A percentile compares a stretch with the other conserved stretches of the same genome.
These are phyloP conservation scores for Leishmania gerbilli DNA, from an alignment of 208 protist genomes.

Conservation along the genomic window DNA sequence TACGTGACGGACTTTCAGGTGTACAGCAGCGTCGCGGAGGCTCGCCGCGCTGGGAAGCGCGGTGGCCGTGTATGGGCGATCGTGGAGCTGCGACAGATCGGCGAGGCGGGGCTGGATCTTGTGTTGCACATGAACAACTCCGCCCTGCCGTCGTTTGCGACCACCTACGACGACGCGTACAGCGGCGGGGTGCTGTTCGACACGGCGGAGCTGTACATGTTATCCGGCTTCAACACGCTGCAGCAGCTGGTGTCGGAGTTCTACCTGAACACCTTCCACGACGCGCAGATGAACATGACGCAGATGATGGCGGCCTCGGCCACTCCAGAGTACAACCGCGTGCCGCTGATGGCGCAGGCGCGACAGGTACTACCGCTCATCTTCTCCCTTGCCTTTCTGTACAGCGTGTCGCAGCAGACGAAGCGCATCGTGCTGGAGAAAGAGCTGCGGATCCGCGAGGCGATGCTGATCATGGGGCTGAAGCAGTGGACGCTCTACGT, in stretches of 20 bases:
- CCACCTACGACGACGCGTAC: conserved; percentile 31
- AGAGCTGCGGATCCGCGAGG: conserved; percentile 70
- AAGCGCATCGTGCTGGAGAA: conserved; percentile 73
- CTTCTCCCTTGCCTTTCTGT: conserved; percentile 62
- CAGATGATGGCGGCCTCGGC: conserved; percentile 33
- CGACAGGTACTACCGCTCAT: conserved; percentile 45
- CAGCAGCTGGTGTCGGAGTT: conserved; percentile 54
- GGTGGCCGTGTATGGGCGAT: conserved; percentile 14
- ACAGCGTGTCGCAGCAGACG: conserved; percentile 53
- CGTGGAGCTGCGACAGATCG: conserved; percentile 13
- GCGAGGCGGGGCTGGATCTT: conserved; percentile 10
- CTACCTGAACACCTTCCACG: conserved; percentile 37
- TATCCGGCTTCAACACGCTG: conserved; percentile 65
- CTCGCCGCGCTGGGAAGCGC: neutral
- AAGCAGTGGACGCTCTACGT: conserved; percentile 47
- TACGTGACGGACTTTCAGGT: conserved; percentile 34
- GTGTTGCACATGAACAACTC: conserved; percentile 45
- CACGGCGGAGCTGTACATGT: conserved; percentile 56
- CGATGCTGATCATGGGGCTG: conserved; percentile 84
- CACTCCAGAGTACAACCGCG: conserved; percentile 28
- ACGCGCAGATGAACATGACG: conserved; percentile 5
- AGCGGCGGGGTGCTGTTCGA: conserved; percentile 43
- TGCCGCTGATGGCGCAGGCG: conserved; percentile 28
- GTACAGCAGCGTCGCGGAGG: conserved; percentile 7
- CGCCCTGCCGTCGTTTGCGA: conserved; percentile 20